Evolutionary conservation across 148 eudicot genomes (phyloP), one percentile per base, ranked within the genome.

Genomic region (Arctostaphylos glauca): DNA sequence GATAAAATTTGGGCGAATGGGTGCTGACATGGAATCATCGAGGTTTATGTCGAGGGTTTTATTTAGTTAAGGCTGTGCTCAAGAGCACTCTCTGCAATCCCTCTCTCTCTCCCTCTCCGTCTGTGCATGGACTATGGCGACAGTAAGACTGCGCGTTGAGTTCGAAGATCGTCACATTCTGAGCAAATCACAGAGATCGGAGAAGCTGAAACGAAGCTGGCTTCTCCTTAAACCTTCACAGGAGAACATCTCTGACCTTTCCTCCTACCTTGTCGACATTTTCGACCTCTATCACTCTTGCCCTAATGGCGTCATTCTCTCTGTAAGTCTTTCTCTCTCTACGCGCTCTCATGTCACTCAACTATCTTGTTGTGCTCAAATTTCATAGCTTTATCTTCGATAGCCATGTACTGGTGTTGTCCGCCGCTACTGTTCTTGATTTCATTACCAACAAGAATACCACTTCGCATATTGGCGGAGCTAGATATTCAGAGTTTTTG

Each of bases 281-380:
- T 96, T 92, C 85, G 87, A 84, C 77, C 98, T 96, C 84, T 79
- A 81, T 74, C 68, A 83, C 10, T 86, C 96, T 80, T 96, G 98
- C 88, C 95, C 98, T 76, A 49, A 92, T 86, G 98, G 98, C 87
- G 66, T 96, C 77, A 73, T 88, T 49, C 98, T 96, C 88, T 92
- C 83, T 84, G 99, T 96, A 92, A 50, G 73, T 71, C 44, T 54
- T 43, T 79, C 47, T 73, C 52, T 4, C 74, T 47, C 83, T 55
- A 14, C 46, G 68, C 77, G 85, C 80, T 55, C 48, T 18, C n/a
- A 21, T 89, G 2, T 56, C 3, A 13, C 56, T 75, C 58, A 3
- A 31, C 47, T 13, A 25, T 76, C 47, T 52, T 52, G 62, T 53
- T 53, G 43, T 46, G 46, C 60, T 52, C 79, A 5, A 41, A 52